phyloP scores from a whole-genome alignment of 106 monocot species.

The Allium fistulosum region DNA sequence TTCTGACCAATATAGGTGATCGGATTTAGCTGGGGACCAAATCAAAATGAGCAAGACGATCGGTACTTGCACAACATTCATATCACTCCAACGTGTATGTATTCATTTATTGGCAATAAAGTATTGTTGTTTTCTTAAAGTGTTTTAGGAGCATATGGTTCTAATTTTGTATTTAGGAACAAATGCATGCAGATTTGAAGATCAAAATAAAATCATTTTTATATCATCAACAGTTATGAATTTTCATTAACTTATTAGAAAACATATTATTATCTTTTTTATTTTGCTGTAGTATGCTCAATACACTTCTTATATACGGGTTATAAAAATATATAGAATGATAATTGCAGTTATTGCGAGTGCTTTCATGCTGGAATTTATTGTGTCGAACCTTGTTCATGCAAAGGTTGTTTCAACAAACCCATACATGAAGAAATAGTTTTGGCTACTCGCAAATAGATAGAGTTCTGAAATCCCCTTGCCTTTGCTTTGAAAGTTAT shows the following conservation, averaged over 20 bases:
- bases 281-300: background rate
- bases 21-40: too few species aligned
- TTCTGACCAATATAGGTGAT: too few species aligned
- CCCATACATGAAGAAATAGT: slow-evolving; percentile 83
- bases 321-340: background rate
- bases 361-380: slow-evolving; percentile 96
- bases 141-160: background rate
- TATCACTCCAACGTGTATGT: too few species aligned
- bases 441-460: slow-evolving; percentile 81
- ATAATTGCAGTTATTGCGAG: slow-evolving; percentile 70
- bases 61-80: too few species aligned
- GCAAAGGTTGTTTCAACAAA: slow-evolving; percentile 94
- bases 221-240: background rate
- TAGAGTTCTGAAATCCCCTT: slow-evolving; percentile 92
- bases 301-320: background rate
- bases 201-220: background rate
- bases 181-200: background rate
- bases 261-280: background rate
- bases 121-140: too few species aligned
- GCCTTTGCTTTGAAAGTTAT: slow-evolving; percentile 99
- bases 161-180: background rate
- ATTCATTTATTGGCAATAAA: background rate
- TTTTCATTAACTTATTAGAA: too few species aligned
- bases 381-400: slow-evolving; percentile 82
- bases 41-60: too few species aligned